Evolutionary conservation across 176 grass and related monocot genomes (phyloP).

Genomic region (Avena eriantha): DNA sequence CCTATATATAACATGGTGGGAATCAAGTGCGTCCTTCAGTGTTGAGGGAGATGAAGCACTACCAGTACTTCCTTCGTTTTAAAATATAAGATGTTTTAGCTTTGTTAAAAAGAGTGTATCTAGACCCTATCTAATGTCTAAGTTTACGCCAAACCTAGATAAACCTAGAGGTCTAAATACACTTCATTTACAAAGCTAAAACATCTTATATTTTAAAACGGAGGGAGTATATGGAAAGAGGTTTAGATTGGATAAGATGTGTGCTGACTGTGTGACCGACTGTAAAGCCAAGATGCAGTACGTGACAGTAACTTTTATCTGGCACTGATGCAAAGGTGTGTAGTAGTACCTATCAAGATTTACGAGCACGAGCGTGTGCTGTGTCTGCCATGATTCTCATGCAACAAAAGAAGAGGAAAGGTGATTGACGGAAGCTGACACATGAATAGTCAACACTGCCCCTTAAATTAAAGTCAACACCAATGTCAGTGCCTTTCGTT

Average conservation of each 20-base stretch:
- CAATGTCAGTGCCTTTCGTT: not conserved
- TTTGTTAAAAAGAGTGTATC: too few species aligned
- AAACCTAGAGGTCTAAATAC: too few species aligned
- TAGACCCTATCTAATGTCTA: too few species aligned
- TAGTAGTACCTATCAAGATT: not conserved
- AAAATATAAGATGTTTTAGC: too few species aligned
- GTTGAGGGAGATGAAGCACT: not conserved
- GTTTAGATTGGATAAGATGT: not conserved
- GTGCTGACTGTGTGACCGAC: not conserved
- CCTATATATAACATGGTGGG: not conserved
- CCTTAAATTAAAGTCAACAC: not conserved
- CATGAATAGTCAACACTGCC: not conserved
- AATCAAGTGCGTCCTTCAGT: not conserved
- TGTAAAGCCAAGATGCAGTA: slow-evolving; percentile 6
- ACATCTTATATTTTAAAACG: too few species aligned
- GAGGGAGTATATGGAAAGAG: not conserved
- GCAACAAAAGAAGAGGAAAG: not conserved
- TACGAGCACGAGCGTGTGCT: not conserved
- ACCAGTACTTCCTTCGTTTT: too few species aligned
- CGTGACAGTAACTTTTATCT: not conserved
- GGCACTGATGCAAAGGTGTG: slow-evolving; percentile 11
- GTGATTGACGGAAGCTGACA: slow-evolving; percentile 1
- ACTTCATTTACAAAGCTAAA: too few species aligned
- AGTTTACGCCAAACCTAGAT: too few species aligned
- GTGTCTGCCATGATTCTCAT: slow-evolving; percentile 1